Evolutionary conservation across 2,329 filamentous ascomycete species (phyloP).

Genomic region (Sclerotinia sclerotiorum): DNA sequence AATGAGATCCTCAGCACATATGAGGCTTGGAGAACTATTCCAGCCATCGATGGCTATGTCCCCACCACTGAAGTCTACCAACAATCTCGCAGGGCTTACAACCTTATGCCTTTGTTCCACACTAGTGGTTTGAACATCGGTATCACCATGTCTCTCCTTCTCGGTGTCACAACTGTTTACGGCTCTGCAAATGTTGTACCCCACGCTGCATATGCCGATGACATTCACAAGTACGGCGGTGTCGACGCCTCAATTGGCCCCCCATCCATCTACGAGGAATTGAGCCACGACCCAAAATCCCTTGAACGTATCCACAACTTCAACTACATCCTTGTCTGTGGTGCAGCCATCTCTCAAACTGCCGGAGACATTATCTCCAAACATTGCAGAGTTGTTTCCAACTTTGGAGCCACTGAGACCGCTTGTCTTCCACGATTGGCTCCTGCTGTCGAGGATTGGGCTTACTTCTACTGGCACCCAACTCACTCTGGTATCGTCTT

Average conservation of each 20-base stretch:
- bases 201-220: slow-evolving; percentile 33
- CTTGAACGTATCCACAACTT: slow-evolving; percentile 31
- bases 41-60: slow-evolving; percentile 53
- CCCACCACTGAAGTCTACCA: slow-evolving; percentile 68
- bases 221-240: slow-evolving; percentile 33
- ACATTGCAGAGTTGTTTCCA: slow-evolving; percentile 28
- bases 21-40: slow-evolving; percentile 32
- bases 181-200: slow-evolving; percentile 30
- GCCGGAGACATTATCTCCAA: slow-evolving; percentile 28
- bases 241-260: slow-evolving; percentile 32
- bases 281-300: slow-evolving; percentile 28
- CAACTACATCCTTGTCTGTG: slow-evolving; percentile 30
- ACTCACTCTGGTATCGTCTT: slow-evolving; percentile 27
- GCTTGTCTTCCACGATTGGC: slow-evolving; percentile 27
- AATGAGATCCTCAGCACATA: slow-evolving; percentile 31
- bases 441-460: slow-evolving; percentile 31
- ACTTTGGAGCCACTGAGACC: slow-evolving; percentile 33
- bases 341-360: slow-evolving; percentile 31
- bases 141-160: slow-evolving; percentile 29
- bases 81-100: slow-evolving; percentile 28
- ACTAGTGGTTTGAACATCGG: slow-evolving; percentile 33
- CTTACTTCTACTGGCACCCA: slow-evolving; percentile 34
- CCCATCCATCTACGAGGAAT: slow-evolving; percentile 31
- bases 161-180: slow-evolving; percentile 33
- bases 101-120: slow-evolving; percentile 32